A percentile compares a stretch with the other conserved stretches of the same genome.
Evolutionary conservation across 345 rosid species (phyloP).

Genomic region (Arabis alpina): DNA sequence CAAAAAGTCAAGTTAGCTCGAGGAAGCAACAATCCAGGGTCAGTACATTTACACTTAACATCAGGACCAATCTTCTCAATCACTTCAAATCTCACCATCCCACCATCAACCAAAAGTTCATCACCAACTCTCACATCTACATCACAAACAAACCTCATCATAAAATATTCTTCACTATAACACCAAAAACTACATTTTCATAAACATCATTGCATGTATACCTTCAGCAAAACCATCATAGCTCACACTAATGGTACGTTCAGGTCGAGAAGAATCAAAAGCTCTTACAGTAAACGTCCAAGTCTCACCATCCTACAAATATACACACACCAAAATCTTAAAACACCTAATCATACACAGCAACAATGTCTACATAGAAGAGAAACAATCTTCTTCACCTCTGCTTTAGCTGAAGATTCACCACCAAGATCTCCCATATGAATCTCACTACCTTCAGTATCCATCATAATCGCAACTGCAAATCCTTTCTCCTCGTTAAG

Average conservation of each 20-base stretch:
- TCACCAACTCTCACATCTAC: constrained; percentile 92
- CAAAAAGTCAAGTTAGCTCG: constrained; percentile 98
- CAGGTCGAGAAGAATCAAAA: constrained; percentile 70
- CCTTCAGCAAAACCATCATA: constrained; percentile 99
- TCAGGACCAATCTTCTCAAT: constrained; percentile 96
- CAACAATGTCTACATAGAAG: not conserved
- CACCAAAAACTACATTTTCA: not conserved
- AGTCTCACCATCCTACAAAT: constrained; percentile 85
- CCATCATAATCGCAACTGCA: constrained; percentile 99
- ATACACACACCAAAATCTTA: not conserved
- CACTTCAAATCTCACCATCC: constrained; percentile 99
- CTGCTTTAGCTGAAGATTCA: constrained; percentile 83
- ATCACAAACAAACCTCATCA: constrained; percentile 5
- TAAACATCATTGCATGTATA: constrained; percentile 26
- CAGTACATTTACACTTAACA: constrained; percentile 91
- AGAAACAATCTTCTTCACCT: constrained; percentile 48
- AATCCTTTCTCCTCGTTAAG: constrained; percentile 95
- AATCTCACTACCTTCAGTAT: constrained; percentile 99
- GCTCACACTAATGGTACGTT: constrained; percentile 81
- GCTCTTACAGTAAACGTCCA: constrained; percentile 98
- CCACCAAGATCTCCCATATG: constrained; percentile 99
- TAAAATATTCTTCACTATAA: not conserved
- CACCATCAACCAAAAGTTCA: constrained; percentile 97
- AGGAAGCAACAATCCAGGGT: constrained; percentile 93
- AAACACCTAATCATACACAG: not conserved